A percentile compares a stretch with the other conserved stretches of the same genome.
These are phyloP conservation scores for Podospora tetraspora DNA, from an alignment of 495 filamentous ascomycete genomes.

Conservation along the genomic window DNA sequence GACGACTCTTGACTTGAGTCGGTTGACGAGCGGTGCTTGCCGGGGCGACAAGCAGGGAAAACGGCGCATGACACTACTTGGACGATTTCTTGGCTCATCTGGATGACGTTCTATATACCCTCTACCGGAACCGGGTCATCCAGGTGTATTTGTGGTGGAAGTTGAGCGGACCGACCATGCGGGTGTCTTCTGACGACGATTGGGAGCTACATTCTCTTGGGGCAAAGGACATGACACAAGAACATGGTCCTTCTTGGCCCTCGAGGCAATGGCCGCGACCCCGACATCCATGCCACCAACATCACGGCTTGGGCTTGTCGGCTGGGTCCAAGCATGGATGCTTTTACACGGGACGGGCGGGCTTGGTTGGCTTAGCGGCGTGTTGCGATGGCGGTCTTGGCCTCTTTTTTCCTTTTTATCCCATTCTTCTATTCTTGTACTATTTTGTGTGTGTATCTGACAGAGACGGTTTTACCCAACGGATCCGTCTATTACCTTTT, in stretches of 20 bases:
- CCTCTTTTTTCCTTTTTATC: slow-evolving; percentile 26
- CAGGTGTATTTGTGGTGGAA: slow-evolving; percentile 15
- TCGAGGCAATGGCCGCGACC: background rate
- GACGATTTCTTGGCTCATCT: slow-evolving; percentile 27
- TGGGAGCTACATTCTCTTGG: background rate
- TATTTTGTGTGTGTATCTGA: slow-evolving; percentile 12
- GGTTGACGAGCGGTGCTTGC: background rate
- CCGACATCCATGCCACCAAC: background rate
- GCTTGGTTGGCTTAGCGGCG: slow-evolving; percentile 22
- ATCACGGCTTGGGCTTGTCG: slow-evolving; percentile 21
- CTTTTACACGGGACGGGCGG: slow-evolving; percentile 13
- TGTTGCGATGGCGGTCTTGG: slow-evolving; percentile 11
- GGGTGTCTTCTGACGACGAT: background rate
- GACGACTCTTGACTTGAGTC: background rate
- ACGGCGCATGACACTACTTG: slow-evolving; percentile 26
- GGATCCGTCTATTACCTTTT: slow-evolving; percentile 4
- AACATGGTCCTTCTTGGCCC: background rate
- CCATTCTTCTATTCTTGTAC: slow-evolving; percentile 17
- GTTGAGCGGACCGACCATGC: background rate
- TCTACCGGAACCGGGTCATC: slow-evolving; percentile 22
- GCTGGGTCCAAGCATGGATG: slow-evolving; percentile 31
- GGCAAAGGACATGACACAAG: background rate
- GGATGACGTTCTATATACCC: slow-evolving; percentile 32
- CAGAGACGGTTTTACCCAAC: slow-evolving; percentile 1
- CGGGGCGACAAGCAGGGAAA: slow-evolving; percentile 14